Evolutionary conservation across 164 flowering plant species (phyloP).

Genomic region (Nymphaea thermarum): DNA sequence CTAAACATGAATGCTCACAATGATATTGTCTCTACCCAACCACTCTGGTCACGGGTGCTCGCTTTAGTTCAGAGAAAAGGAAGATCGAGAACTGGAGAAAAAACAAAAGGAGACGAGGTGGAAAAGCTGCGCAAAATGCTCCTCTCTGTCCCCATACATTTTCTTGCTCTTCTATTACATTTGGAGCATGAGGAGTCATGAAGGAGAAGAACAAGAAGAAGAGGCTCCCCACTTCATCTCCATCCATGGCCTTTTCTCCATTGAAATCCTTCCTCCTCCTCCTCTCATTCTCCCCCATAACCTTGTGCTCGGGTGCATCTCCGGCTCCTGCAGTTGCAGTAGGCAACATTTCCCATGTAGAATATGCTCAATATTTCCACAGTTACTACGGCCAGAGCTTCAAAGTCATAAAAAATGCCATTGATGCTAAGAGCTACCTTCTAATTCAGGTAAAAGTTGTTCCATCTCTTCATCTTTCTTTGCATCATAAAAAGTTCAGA

Average conservation of each 20-base stretch:
- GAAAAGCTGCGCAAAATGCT: neutral
- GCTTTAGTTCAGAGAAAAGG: too few species aligned
- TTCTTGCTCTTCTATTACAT: neutral
- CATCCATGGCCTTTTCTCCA: neutral
- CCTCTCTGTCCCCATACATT: neutral
- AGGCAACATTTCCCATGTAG: conserved; percentile 50
- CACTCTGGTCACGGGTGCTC: neutral
- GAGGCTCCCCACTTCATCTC: neutral
- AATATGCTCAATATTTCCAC: conserved; percentile 59
- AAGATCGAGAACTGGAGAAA: too few species aligned
- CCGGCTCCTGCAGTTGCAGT: conserved; percentile 20
- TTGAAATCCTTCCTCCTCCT: conserved; percentile 5
- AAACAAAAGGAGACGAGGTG: neutral
- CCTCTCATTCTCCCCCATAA: too few species aligned
- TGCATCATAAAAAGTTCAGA: neutral
- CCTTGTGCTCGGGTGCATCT: neutral
- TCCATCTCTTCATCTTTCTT: neutral
- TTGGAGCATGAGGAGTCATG: neutral
- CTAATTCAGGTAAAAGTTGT: conserved; percentile 61
- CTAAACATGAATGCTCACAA: too few species aligned
- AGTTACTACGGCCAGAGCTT: conserved; percentile 86
- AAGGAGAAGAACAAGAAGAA: neutral
- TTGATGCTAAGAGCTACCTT: conserved; percentile 85
- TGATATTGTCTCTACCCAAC: neutral
- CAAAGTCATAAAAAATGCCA: conserved; percentile 83